A percentile compares a stretch with the other conserved stretches of the same genome.
phyloP scores from a whole-genome alignment of 108 stramenopile genomes.

The Cylindrotheca fusiformis region DNA sequence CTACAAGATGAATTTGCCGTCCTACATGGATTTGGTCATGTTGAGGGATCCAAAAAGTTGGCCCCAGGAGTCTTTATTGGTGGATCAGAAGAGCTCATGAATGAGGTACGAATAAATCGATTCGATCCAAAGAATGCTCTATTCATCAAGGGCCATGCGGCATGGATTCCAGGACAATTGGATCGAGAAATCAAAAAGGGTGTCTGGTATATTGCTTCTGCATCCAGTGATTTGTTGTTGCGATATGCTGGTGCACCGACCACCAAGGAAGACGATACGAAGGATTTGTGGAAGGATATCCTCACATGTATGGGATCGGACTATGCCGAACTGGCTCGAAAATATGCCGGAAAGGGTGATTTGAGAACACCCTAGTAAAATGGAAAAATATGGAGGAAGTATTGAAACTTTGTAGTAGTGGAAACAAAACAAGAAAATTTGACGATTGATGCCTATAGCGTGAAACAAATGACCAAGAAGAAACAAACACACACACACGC shows the following conservation, averaged over 20 bases:
- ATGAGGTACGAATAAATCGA: conserved; percentile 63
- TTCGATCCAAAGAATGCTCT: conserved; percentile 64
- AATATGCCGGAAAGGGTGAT: conserved; percentile 67
- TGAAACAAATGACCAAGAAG: no score
- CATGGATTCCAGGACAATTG: conserved; percentile 86
- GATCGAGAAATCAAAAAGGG: conserved; percentile 80
- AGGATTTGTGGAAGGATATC: conserved; percentile 83
- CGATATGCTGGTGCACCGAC: conserved; percentile 80
- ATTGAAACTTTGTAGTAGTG: no score
- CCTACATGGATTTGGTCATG: conserved; percentile 80
- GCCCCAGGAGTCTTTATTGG: conserved; percentile 83
- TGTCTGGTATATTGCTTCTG: conserved; percentile 82
- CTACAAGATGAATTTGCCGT: conserved; percentile 77
- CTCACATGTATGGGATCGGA: conserved; percentile 79
- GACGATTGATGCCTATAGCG: no score
- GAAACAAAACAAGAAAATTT: no score
- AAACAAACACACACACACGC: no score
- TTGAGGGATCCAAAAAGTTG: conserved; percentile 79
- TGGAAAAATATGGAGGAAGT: no score
- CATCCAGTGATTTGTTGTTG: conserved; percentile 70
- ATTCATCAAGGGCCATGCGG: conserved; percentile 86
- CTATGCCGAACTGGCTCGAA: conserved; percentile 60
- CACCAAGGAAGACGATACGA: conserved; percentile 62
- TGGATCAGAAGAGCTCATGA: conserved; percentile 80
- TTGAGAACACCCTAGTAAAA: neutral